Evolutionary conservation across 192 early-diverging fungal species (phyloP), one percentile per base, ranked within the genome.

Genomic region (Rhizophagus clarus): DNA sequence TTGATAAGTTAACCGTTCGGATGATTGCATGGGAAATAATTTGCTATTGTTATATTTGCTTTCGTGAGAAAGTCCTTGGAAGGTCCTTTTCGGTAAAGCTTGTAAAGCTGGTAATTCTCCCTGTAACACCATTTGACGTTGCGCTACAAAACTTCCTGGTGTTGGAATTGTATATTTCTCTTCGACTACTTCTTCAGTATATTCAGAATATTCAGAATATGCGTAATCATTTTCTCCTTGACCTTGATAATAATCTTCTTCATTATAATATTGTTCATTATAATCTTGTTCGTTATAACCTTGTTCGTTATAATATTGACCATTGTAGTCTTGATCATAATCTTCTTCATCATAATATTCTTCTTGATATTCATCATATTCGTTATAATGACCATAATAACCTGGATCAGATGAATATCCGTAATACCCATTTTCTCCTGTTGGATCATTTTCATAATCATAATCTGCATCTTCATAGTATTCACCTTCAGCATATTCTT

Each of bases 361-460:
- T 37, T n/a, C 31, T 42, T 70, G 49, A 51, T 51, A 51, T 51
- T 45, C 66, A 32, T 32, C 29, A 68, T 28, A 68, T 68, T 70
- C 68, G n/a, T n/a, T 70, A 34, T 70, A 34, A 10, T 70, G 31
- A 26, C n/a, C 34, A 12, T 70, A n/a, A 70, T 40, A n/a, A n/a
- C 11, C 32, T 70, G 34, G n/a, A 70, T 70, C 32, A 2, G 32
- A 37, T 68, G 26, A 15, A 68, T 26, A 31, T 17, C 42, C 20
- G 1, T 56, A 22, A 56, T 56, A 56, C 0, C 63, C 28, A 64
- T 64, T 28, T 64, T 64, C 28, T 64, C 63, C 63, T 12, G 7
- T 64, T 64, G 63, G 28, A 12, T 64, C 63, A 64, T 20, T 24
- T 72, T 28, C 42, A 49, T 40, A 34, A 22, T 32, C 37, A 11